Base-by-base conservation (phyloP, 1,284 basidiomycete species). In the Apiotrichum sp. region DNA sequence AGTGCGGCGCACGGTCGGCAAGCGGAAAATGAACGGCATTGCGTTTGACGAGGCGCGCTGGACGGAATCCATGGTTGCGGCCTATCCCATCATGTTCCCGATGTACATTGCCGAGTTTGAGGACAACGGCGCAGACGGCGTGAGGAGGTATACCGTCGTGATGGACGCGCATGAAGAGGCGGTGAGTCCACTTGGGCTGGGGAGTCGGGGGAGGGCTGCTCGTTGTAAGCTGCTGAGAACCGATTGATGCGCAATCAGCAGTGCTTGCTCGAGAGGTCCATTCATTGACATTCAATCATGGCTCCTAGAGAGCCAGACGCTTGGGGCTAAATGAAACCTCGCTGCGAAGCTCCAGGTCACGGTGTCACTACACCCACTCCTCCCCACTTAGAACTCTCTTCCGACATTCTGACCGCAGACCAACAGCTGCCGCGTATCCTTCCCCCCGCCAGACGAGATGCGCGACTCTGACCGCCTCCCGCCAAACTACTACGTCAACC, bases 81-180 rank as follows among this genome's bases (percentile, higher is more conserved):
- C 64, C n/a, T 75, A 75, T 53, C 75, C 75, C 1, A 60, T 75
- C 62, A 67, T 70, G 62, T 71, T 75, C 52, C 75, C 75, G 9
- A 64, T 75, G 31, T 76, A 74, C 49, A 61, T 75, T 22, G 71
- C 70, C 31, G 71, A 76, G 50, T 74, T 72, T 46, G 66, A 71
- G 56, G 58, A 65, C 41, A 64, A 61, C 29, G 16, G 38, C 13
- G 65, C 61, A 2, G 63, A 63, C 3, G 53, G 59, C 22, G 40
- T 35, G 49, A 55, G 69, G 31, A 55, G 55, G 22, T 67, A 66
- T 50, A 63, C 62, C 16, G 55, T 74, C 16, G 50, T 73, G n/a
- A 67, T 76, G 67, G 70, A 76, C 46, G 74, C 71, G 7, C 68
- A 74, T 53, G 65, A 71, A 41, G 51, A 62, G 6, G 55, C 65